Percentiles rank a stretch among this genome's conserved stretches.
These are phyloP conservation scores for Haberlea rhodopensis DNA, from an alignment of 257 asterid genomes.

Conservation along the genomic window DNA sequence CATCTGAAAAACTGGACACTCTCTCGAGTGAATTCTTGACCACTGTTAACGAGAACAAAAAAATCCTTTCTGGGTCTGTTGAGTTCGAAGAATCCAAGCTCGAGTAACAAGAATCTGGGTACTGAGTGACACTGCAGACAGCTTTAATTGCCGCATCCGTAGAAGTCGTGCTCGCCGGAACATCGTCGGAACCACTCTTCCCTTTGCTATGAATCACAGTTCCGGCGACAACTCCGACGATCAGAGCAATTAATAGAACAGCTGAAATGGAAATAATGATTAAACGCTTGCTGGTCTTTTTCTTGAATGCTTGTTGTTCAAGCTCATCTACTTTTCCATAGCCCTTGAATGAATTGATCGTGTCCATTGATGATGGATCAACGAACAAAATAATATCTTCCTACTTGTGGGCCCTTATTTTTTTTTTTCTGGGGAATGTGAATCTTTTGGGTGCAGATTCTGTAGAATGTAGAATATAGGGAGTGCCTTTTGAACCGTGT, in stretches of 20 bases:
- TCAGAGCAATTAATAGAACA: constrained; percentile 22
- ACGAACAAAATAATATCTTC: too few relatives aligned
- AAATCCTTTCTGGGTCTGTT: constrained; percentile 38
- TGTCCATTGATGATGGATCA: constrained; percentile 29
- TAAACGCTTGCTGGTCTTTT: constrained; percentile 36
- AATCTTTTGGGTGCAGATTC: too few relatives aligned
- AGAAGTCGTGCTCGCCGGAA: not conserved
- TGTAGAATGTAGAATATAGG: too few relatives aligned
- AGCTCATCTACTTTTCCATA: constrained; percentile 45
- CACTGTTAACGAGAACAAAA: constrained; percentile 31
- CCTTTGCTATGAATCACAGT: constrained; percentile 32
- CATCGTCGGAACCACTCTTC: not conserved
- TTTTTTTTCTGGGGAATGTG: too few relatives aligned
- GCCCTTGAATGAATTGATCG: constrained; percentile 46
- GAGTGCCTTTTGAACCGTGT: too few relatives aligned
- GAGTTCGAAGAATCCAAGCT: constrained; percentile 29
- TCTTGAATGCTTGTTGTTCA: constrained; percentile 37
- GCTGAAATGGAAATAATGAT: constrained; percentile 34
- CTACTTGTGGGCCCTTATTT: too few relatives aligned
- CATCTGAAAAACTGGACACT: constrained; percentile 22
- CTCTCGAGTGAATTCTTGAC: constrained; percentile 23
- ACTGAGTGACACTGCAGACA: constrained; percentile 34
- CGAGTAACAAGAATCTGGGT: constrained; percentile 35
- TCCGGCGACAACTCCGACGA: constrained; percentile 38
- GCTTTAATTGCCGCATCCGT: constrained; percentile 33